Evolutionary conservation across 768 basidiomycete genomes (phyloP).

Genomic region (Lactifluus hygrophoroides): DNA sequence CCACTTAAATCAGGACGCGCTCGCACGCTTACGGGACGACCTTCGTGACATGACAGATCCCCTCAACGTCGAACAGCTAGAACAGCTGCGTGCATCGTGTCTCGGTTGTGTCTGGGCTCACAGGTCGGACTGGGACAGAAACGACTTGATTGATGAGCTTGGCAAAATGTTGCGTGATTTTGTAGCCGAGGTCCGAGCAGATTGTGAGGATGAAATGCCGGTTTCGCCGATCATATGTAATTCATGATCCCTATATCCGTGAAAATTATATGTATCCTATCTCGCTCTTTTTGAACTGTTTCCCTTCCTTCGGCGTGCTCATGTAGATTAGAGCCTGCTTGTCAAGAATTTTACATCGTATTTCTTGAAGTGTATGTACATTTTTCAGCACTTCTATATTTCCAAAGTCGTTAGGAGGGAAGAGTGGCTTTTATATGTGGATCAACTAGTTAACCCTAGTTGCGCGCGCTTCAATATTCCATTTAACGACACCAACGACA

Average conservation of each 20-base stretch:
- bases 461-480: no score
- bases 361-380: slow-evolving; percentile 12
- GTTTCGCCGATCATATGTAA: neutral
- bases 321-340: neutral
- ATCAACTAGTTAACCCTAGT: no score
- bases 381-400: neutral
- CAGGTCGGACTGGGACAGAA: slow-evolving; percentile 77
- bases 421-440: no score
- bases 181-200: slow-evolving; percentile 48
- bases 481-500: no score
- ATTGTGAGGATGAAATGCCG: slow-evolving; percentile 14
- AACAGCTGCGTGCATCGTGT: slow-evolving; percentile 83
- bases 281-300: slow-evolving; percentile 2
- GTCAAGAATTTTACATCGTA: neutral
- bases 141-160: slow-evolving; percentile 52
- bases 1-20: slow-evolving; percentile 42
- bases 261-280: slow-evolving; percentile 19
- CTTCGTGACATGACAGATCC: slow-evolving; percentile 46
- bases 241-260: neutral
- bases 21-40: slow-evolving; percentile 41
- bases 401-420: no score
- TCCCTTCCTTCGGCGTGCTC: neutral
- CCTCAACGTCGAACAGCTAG: slow-evolving; percentile 82
- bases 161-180: slow-evolving; percentile 51
- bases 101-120: slow-evolving; percentile 77